A percentile compares a stretch with the other conserved stretches of the same genome.
Evolutionary conservation across 2,329 filamentous ascomycete genomes (phyloP).

Genomic region (Parafenestella ontariensis): DNA sequence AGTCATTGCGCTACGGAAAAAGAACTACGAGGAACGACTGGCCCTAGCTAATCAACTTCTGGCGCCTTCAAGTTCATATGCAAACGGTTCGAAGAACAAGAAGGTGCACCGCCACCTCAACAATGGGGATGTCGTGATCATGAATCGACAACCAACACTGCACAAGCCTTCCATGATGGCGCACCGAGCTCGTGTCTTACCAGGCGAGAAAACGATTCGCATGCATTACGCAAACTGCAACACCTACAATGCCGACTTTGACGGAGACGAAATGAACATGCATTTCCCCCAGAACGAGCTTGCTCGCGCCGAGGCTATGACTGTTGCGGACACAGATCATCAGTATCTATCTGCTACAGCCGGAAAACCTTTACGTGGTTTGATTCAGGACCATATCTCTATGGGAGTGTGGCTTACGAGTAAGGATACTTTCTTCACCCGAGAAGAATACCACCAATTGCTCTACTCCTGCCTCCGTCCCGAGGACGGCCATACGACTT

Average conservation of each 20-base stretch:
- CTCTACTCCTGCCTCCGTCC: conserved; percentile 89
- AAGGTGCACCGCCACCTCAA: conserved; percentile 96
- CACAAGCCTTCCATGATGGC: conserved; percentile 99
- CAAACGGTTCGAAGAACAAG: conserved; percentile 83
- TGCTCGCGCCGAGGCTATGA: conserved; percentile 88
- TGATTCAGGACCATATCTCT: conserved; percentile 98
- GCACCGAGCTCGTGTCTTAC: conserved; percentile 88
- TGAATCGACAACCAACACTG: conserved; percentile 97
- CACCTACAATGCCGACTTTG: conserved; percentile 99
- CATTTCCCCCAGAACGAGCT: conserved; percentile 98
- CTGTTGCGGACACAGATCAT: conserved; percentile 94
- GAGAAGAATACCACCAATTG: conserved; percentile 90
- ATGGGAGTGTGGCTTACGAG: conserved; percentile 91
- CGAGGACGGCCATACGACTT: conserved; percentile 86
- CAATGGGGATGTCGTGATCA: conserved; percentile 95
- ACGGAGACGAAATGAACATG: conserved; percentile 99
- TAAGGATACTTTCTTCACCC: conserved; percentile 87
- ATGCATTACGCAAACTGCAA: conserved; percentile 99
- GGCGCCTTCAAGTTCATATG: conserved; percentile 77
- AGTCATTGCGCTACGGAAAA: conserved; percentile 84
- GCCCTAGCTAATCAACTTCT: conserved; percentile 93
- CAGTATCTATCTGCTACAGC: conserved; percentile 95
- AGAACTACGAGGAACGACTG: conserved; percentile 85
- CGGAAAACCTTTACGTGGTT: conserved; percentile 89
- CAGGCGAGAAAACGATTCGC: conserved; percentile 94